Base-by-base conservation (phyloP, 2,329 filamentous ascomycete genomes). In the Aspergillus floridensis region DNA sequence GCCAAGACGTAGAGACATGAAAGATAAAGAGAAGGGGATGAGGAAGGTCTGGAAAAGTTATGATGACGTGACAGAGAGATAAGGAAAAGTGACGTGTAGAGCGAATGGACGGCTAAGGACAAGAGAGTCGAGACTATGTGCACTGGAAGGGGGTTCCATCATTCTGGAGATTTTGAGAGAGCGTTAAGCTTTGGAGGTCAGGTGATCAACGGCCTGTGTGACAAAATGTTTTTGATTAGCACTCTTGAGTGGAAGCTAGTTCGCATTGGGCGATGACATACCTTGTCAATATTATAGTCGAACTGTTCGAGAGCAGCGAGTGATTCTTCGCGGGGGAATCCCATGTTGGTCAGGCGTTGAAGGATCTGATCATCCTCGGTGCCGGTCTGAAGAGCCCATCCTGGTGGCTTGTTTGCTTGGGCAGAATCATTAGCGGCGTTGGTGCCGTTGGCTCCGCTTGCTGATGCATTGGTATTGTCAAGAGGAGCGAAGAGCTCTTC, bases 211-310 rank as follows among this genome's bases (percentile, higher is more conserved):
- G 22, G 76, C 76, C 76, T 78, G 51, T 26, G 14, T 3, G 24
- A 38, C 16, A 52, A 80, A 29, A 14, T 16, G 16, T 14, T n/a
- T 44, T 12, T 19, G 38, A 24, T 41, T 35, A 48, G 41, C 31
- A 26, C 29, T n/a, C 3, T 10, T n/a, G 16, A 4, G 4, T 24
- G 22, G 41, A 31, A 16, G 32, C 4, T 10, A 32, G 29, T 22
- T 41, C 47, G 26, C 16, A 32, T 19, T 49, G 14, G 19, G 12
- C 7, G 21, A 49, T n/a, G 54, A 80, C 87, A 79, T 79, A 96
- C 93, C 86, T 91, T 92, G 77, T 96, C 92, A 73, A 97, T 84
- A 75, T 97, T 95, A 77, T 98, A 97, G 78, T 98, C 92, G 74
- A 90, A 96, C 75, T 93, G 93, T 81, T 98, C 93, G 72, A 98